A percentile compares a stretch with the other conserved stretches of the same genome.
phyloP scores from a whole-genome alignment of 768 basidiomycete species.

The Tricholoma terreum region DNA sequence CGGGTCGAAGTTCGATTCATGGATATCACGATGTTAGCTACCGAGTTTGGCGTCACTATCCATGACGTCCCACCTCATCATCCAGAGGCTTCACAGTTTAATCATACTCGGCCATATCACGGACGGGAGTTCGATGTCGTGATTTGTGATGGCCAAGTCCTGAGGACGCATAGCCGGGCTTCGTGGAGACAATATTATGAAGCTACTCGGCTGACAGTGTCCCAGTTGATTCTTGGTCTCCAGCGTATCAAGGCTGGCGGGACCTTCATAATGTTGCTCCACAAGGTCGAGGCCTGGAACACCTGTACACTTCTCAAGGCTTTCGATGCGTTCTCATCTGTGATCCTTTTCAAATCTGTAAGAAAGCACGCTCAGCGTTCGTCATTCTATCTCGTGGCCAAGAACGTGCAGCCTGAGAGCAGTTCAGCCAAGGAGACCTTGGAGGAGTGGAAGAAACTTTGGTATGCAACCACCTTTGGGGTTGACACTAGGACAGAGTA shows the following conservation, averaged over 20 bases:
- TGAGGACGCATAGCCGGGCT: not conserved
- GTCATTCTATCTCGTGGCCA: not conserved
- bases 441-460: not conserved
- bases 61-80: not conserved
- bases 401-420: not conserved
- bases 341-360: not conserved
- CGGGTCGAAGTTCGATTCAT: not conserved
- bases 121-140: not conserved
- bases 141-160: not conserved
- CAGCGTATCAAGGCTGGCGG: not conserved
- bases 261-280: not conserved
- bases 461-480: not conserved
- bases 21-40: not conserved
- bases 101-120: not conserved
- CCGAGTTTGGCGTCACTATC: not conserved
- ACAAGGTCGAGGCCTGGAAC: not conserved
- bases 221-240: not conserved
- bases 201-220: not conserved
- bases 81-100: not conserved
- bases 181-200: not conserved
- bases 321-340: not conserved
- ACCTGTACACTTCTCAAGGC: not conserved
- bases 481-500: not conserved
- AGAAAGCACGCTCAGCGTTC: not conserved
- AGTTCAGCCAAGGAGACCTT: not conserved